Evolutionary conservation across 1,139 yeast genomes (phyloP), one percentile per base, ranked within the genome.

Genomic region (Sugiyamaella japonica): DNA sequence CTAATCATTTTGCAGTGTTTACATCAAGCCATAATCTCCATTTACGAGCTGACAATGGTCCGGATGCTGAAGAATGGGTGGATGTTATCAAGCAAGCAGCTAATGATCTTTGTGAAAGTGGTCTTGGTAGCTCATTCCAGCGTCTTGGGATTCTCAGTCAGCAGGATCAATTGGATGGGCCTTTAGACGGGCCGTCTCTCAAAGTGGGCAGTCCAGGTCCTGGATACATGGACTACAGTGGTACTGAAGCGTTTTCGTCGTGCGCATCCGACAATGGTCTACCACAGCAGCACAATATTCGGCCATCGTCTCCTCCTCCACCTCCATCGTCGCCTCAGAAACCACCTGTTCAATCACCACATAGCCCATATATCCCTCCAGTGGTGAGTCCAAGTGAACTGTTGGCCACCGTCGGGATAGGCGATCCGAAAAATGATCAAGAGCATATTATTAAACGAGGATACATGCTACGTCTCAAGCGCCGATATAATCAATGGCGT

Each of bases 401-500:
- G 6, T 15, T 48, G 10, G 51, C 51, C 7, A 48, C 38, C 6
- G 51, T 48, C 5, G 51, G 51, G 3, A 28, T 48, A 6, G 51
- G 51, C 37, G 46, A 40, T 28, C 51, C 45, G 12, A 16, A 45
- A 32, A 34, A 41, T 34, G 34, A 54, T 9, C 60, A 59, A 17
- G 82, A 78, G 57, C 74, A 72, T 48, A 66, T 73, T 6, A 68
- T 80, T 15, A 75, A 75, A 48, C 67, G 70, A 54, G 84, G 85
- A 0, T 68, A 71, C 48, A 60, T 80, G 16, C 61, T 72, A 37
- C 66, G 80, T 4, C 67, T 79, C 16, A 71, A 73, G 51, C 76
- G 75, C 50, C 64, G 75, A 10, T 76, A 76, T 63, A 77, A 74
- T 59, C 80, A 80, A 59, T 80, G 84, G 84, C 75, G 72, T 45